Percentiles rank a stretch among this genome's conserved stretches.
Evolutionary conservation across 2,329 filamentous ascomycete species (phyloP).

Genomic region (Paramyrothecium roridum): DNA sequence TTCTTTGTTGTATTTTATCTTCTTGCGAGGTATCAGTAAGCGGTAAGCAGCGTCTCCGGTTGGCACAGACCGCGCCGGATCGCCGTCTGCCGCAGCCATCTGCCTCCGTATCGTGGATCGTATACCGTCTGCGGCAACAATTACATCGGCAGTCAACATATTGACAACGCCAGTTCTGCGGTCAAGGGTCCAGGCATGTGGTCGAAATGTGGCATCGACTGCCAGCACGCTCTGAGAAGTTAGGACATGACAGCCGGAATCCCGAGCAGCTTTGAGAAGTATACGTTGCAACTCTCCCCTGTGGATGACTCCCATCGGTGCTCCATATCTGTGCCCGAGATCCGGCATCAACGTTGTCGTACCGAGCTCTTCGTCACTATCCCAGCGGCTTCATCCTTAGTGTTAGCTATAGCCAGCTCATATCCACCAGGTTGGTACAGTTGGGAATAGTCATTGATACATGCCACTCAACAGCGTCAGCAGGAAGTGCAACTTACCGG

Average conservation of each 20-base stretch:
- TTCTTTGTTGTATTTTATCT: constrained; percentile 66
- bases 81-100: constrained; percentile 52
- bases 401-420: neutral
- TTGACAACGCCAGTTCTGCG: constrained; percentile 16
- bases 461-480: neutral
- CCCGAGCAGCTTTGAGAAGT: constrained; percentile 12
- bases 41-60: constrained; percentile 53
- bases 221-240: constrained; percentile 43
- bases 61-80: constrained; percentile 40
- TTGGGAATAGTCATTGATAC: neutral
- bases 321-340: constrained; percentile 14
- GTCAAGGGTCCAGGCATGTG: constrained; percentile 13
- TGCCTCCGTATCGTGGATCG: constrained; percentile 42
- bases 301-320: constrained; percentile 18
- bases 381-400: constrained; percentile 13
- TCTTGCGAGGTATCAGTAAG: constrained; percentile 46
- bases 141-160: constrained; percentile 42
- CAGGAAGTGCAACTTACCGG: constrained; percentile 15
- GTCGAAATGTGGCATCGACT: constrained; percentile 17
- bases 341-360: constrained; percentile 12
- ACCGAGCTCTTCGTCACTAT: constrained; percentile 17
- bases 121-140: constrained; percentile 53
- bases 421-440: neutral
- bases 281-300: constrained; percentile 19
- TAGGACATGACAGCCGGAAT: constrained; percentile 14